Conservation (phyloP, 2,329 filamentous ascomycete genomes). For the Alternaria ventricosa region DNA sequence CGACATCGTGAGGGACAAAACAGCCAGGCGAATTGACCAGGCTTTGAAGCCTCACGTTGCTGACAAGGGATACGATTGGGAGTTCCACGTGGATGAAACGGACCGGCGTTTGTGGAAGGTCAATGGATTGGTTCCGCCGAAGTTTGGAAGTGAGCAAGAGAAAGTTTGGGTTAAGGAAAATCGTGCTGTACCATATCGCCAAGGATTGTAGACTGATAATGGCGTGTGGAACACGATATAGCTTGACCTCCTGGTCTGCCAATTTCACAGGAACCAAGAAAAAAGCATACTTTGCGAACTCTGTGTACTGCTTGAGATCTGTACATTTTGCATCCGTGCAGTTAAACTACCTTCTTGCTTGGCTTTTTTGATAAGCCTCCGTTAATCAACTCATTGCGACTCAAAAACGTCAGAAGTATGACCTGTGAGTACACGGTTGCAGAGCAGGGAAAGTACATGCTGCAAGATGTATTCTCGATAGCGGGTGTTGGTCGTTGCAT, state of each 20-base stretch:
- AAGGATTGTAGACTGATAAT: not conserved
- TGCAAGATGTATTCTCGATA: not conserved
- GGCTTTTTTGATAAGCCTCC: not conserved
- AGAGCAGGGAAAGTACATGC: not conserved
- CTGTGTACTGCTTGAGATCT: not conserved
- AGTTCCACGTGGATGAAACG: slow-evolving; percentile 55
- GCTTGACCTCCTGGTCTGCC: not conserved
- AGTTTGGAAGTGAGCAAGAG: slow-evolving; percentile 38
- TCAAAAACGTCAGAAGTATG: not conserved
- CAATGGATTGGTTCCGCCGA: slow-evolving; percentile 50
- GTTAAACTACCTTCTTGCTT: not conserved
- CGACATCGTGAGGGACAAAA: slow-evolving; percentile 26
- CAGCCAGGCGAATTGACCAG: not conserved
- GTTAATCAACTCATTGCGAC: not conserved
- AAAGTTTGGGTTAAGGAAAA: slow-evolving; percentile 41
- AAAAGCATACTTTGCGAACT: not conserved
- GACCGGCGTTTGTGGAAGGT: slow-evolving; percentile 53
- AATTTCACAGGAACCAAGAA: not conserved
- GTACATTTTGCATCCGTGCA: not conserved
- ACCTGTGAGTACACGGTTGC: not conserved
- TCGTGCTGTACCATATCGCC: not conserved
- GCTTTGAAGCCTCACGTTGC: slow-evolving; percentile 48
- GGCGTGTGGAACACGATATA: not conserved
- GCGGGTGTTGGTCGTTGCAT: not conserved
- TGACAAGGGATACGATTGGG: slow-evolving; percentile 53